Percentiles rank a stretch among this genome's conserved stretches.
phyloP scores from a whole-genome alignment of 2,329 filamentous ascomycete species.

The Colletotrichum horii region DNA sequence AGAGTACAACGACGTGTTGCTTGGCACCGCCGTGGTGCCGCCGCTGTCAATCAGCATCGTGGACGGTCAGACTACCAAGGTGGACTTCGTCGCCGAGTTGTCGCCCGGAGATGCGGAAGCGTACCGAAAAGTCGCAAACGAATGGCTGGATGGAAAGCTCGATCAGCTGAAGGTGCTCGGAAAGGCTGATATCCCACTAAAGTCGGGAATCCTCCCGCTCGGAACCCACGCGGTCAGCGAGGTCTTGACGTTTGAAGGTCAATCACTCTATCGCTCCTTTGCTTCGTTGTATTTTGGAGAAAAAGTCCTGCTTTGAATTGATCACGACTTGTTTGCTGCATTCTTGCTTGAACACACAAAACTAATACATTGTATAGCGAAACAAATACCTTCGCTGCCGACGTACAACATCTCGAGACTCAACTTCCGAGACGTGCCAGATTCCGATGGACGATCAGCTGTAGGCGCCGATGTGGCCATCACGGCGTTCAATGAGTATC shows the following conservation, averaged over 20 bases:
- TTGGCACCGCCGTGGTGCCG: slow-evolving; percentile 81
- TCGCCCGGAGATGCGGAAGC: slow-evolving; percentile 77
- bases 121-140: slow-evolving; percentile 80
- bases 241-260: slow-evolving; percentile 82
- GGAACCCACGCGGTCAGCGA: slow-evolving; percentile 79
- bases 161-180: slow-evolving; percentile 74
- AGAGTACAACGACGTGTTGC: slow-evolving; percentile 77
- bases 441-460: slow-evolving; percentile 57
- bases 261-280: slow-evolving; percentile 70
- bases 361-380: slow-evolving; percentile 51
- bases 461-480: slow-evolving; percentile 84
- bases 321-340: slow-evolving; percentile 20
- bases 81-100: slow-evolving; percentile 82
- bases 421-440: slow-evolving; percentile 75
- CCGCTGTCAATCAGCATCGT: slow-evolving; percentile 76
- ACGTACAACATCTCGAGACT: slow-evolving; percentile 82
- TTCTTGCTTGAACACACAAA: background rate
- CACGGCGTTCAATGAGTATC: slow-evolving; percentile 76
- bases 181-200: slow-evolving; percentile 74
- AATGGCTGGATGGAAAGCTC: slow-evolving; percentile 85
- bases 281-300: slow-evolving; percentile 66
- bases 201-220: slow-evolving; percentile 79
- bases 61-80: slow-evolving; percentile 75
- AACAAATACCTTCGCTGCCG: slow-evolving; percentile 78
- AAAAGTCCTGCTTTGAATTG: slow-evolving; percentile 46